These are phyloP conservation scores for Tricholoma matsutake DNA, from an alignment of 768 basidiomycete genomes.

Conservation along the genomic window DNA sequence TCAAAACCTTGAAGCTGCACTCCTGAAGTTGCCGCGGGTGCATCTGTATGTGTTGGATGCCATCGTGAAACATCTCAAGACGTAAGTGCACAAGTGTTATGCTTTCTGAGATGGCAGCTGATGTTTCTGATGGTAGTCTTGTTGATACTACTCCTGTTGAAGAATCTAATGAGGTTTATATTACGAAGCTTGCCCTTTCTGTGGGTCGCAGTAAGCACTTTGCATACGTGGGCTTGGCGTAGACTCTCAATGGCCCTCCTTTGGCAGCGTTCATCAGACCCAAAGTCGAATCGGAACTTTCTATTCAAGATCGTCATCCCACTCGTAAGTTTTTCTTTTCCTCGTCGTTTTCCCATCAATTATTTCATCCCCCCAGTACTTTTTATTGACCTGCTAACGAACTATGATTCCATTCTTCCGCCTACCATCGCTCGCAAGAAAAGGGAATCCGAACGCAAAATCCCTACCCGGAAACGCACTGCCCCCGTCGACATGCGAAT, in stretches of 20 bases:
- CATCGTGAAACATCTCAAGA: constrained; percentile 71
- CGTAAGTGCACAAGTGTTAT: constrained; percentile 39
- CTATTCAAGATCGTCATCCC: constrained; percentile 90
- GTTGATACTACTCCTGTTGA: constrained; percentile 66
- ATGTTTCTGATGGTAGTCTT: constrained; percentile 41
- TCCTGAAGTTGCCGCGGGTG: constrained; percentile 72
- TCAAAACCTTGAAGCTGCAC: constrained; percentile 54
- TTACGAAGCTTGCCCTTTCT: constrained; percentile 84
- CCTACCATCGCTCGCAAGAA: constrained; percentile 83
- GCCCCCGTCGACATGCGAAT: constrained; percentile 86
- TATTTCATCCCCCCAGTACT: constrained; percentile 47
- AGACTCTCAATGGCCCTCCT: constrained; percentile 4
- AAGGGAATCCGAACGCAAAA: constrained; percentile 80
- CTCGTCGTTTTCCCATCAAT: not conserved
- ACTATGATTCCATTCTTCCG: constrained; percentile 73
- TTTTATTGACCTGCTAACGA: constrained; percentile 80
- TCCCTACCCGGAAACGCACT: constrained; percentile 83
- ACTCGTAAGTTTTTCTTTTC: constrained; percentile 45
- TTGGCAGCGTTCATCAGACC: constrained; percentile 74
- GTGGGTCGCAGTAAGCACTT: constrained; percentile 73
- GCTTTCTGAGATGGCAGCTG: not conserved
- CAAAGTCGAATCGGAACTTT: constrained; percentile 74
- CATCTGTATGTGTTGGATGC: constrained; percentile 80
- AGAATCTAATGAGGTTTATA: constrained; percentile 75
- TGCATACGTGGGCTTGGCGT: not conserved